Evolutionary conservation across 139 green algal species (phyloP), one percentile per base, ranked within the genome.

Genomic region (Chlorella sp.): DNA sequence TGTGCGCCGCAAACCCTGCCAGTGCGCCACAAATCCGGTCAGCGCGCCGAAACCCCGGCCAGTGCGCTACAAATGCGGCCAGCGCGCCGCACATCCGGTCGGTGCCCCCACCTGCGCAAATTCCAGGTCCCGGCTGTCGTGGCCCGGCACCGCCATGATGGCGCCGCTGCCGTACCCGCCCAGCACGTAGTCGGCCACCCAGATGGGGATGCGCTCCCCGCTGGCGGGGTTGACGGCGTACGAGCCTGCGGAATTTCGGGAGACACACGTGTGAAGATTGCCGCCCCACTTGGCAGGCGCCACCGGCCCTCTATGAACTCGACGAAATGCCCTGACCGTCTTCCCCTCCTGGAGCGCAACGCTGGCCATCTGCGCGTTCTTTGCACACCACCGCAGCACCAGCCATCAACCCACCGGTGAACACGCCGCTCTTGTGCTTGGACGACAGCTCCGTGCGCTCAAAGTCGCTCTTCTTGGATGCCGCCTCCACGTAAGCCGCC

Each of bases 131-230:
- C 96, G 88, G 20, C 80, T 73, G 90, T 99, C 97, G 79, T 99
- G 97, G 20, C 89, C 97, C 0, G 97, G 97, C 81, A 99, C 97
- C 13, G 96, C 97, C 97, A 99, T 99, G 86, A 99, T 96, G 36
- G 96, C 96, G 1, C 97, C 97, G 46, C 85, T 97, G 87, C 97
- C 97, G 83, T 99, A 99, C 26, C 83, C 85, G 44, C 95, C 97
- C 30, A 99, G 92, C 85, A 99, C 97, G 75, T 99, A 99, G 88
- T 99, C 97, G 2, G 97, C 97, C 48, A 99, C 95, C 95, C 95
- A 99, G 44, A 99, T 88, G 22, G 97, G 95, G 24, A 99, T 77
- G 3, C 17, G 30, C 84, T 96, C 92, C 2, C 95, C 93, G 5
- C 92, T 99, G 24, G 90, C 93, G 0, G 97, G 97, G 86, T 99